These are phyloP conservation scores for Scytalidium lignicola DNA, from an alignment of 2,329 filamentous ascomycete species.

Conservation along the genomic window DNA sequence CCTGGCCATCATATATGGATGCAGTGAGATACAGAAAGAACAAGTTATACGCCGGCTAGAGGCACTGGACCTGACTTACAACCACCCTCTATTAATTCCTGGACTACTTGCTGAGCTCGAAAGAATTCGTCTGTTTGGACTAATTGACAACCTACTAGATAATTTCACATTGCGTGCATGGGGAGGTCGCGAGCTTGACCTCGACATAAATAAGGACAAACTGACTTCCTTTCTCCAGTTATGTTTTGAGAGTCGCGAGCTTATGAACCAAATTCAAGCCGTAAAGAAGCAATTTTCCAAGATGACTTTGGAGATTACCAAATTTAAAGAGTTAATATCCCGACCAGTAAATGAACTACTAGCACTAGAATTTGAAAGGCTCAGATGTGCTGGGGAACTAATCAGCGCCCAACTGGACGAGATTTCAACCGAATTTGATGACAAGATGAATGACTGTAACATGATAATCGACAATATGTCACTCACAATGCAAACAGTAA, in stretches of 20 bases:
- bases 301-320: conserved; percentile 14
- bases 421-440: conserved; percentile 25
- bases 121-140: conserved; percentile 9
- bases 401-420: conserved; percentile 15
- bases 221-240: conserved; percentile 22
- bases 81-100: conserved; percentile 24
- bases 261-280: not conserved
- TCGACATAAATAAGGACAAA: conserved; percentile 17
- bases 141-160: not conserved
- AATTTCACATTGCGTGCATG: conserved; percentile 8
- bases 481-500: conserved; percentile 32
- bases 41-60: not conserved
- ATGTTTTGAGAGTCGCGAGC: conserved; percentile 18
- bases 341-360: not conserved
- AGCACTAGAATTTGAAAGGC: not conserved
- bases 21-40: not conserved
- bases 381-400: conserved; percentile 5
- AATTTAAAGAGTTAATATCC: not conserved
- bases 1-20: not conserved
- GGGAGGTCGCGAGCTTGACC: conserved; percentile 11
- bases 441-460: conserved; percentile 27
- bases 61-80: conserved; percentile 2
- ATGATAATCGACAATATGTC: conserved; percentile 32
- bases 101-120: conserved; percentile 30
- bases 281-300: conserved; percentile 19